phyloP scores from a whole-genome alignment of 306 rosid genomes.

The Amphicarpaea edgeworthii region DNA sequence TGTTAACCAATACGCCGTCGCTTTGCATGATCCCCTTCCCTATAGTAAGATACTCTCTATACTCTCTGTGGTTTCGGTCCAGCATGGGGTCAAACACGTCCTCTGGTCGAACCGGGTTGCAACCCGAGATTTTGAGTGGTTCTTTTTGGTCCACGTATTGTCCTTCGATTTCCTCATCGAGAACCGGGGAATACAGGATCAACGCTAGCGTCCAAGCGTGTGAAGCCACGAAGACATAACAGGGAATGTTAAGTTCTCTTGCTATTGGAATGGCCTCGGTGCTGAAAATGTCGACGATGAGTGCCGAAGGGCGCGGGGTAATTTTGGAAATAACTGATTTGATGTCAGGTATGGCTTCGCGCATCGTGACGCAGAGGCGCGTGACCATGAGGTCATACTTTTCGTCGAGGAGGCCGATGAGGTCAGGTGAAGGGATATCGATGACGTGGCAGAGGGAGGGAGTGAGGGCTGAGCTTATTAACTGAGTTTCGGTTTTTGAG shows the following conservation, averaged over 20 bases:
- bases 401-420: conserved; percentile 24
- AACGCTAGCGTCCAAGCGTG: conserved; percentile 47
- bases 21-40: neutral
- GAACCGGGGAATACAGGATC: neutral
- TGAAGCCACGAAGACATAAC: conserved; percentile 36
- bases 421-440: conserved; percentile 41
- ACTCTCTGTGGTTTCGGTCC: conserved; percentile 44
- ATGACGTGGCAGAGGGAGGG: conserved; percentile 42
- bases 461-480: conserved; percentile 31
- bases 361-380: conserved; percentile 45
- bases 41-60: neutral
- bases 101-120: conserved; percentile 46
- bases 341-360: conserved; percentile 37
- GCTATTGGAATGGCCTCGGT: conserved; percentile 43
- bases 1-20: conserved; percentile 42
- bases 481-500: conserved; percentile 43
- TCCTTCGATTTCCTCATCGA: conserved; percentile 46
- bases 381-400: neutral
- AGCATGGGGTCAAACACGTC: conserved; percentile 51
- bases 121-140: conserved; percentile 52
- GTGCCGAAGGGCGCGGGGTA: conserved; percentile 33
- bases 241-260: conserved; percentile 47
- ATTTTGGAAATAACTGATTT: conserved; percentile 14
- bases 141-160: conserved; percentile 49
- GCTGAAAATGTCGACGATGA: conserved; percentile 54